phyloP scores from a whole-genome alignment of 2,329 filamentous ascomycete genomes.

The Microdochium bolleyi region DNA sequence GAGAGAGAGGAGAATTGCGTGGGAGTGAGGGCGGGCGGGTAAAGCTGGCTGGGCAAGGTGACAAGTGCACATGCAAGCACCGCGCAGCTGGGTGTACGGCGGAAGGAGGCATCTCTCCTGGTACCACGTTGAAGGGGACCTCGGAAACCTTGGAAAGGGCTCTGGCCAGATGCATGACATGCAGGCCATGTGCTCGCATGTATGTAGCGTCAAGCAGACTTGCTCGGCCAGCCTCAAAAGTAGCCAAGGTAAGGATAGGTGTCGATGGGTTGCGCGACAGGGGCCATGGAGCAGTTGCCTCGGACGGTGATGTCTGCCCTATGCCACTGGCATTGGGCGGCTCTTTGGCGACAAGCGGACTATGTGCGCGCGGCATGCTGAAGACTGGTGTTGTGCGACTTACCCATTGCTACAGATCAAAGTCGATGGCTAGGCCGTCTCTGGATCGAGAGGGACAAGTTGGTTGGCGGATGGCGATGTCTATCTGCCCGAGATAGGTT shows the following conservation, averaged over 20 bases:
- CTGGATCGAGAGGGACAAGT: too few relatives aligned
- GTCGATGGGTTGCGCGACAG: neutral
- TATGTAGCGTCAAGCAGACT: neutral
- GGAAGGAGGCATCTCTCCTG: neutral
- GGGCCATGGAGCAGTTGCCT: too few relatives aligned
- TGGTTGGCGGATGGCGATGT: too few relatives aligned
- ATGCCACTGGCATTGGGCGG: too few relatives aligned
- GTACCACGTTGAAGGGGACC: neutral
- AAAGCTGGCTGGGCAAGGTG: neutral
- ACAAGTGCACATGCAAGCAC: neutral
- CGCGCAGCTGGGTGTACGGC: neutral
- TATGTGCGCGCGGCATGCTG: too few relatives aligned
- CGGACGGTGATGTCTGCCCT: too few relatives aligned
- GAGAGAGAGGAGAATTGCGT: neutral
- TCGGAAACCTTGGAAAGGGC: neutral
- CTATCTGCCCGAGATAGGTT: too few relatives aligned
- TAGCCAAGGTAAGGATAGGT: neutral
- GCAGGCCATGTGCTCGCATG: neutral
- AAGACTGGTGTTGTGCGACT: too few relatives aligned
- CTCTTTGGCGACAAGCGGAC: too few relatives aligned
- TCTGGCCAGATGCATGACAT: neutral
- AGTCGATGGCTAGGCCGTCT: too few relatives aligned
- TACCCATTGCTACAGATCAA: too few relatives aligned
- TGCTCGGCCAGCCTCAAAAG: neutral
- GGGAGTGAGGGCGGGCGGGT: neutral